A percentile compares a stretch with the other conserved stretches of the same genome.
Evolutionary conservation across 2,329 filamentous ascomycete species (phyloP).

Genomic region (Hymenoscyphus occultus): DNA sequence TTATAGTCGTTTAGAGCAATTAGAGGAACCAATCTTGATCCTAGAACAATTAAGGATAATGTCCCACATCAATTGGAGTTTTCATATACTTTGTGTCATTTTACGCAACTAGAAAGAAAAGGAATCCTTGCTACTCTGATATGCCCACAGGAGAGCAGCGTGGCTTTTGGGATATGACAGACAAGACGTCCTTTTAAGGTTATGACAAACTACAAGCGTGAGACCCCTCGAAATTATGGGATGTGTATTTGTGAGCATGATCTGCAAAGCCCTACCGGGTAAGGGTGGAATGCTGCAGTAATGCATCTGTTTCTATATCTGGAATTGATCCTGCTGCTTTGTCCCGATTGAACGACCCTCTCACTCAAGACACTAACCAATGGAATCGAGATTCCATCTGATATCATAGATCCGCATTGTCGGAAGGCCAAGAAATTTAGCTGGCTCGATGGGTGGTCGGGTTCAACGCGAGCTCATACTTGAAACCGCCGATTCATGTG

Average conservation of each 20-base stretch:
- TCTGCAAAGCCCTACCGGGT: not conserved
- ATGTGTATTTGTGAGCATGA: not conserved
- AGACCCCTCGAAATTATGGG: not conserved
- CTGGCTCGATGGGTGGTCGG: not conserved
- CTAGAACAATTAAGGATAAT: too few relatives aligned
- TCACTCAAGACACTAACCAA: not conserved
- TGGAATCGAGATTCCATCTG: not conserved
- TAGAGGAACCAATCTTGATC: too few relatives aligned
- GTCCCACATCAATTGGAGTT: too few relatives aligned
- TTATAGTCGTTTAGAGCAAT: too few relatives aligned
- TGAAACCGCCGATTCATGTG: not conserved
- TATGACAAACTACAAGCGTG: not conserved
- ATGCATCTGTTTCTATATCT: not conserved
- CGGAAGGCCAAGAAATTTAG: too few relatives aligned
- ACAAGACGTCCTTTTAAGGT: not conserved
- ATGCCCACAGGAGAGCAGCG: too few relatives aligned
- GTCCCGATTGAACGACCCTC: not conserved
- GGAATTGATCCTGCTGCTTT: not conserved
- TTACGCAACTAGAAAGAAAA: too few relatives aligned
- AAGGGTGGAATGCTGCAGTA: not conserved
- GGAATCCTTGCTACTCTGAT: too few relatives aligned
- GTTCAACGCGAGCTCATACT: not conserved
- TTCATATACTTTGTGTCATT: too few relatives aligned
- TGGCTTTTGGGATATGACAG: too few relatives aligned
- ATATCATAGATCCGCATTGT: not conserved